These are phyloP conservation scores for Harrya chromipes DNA, from an alignment of 768 basidiomycete species.

Conservation along the genomic window DNA sequence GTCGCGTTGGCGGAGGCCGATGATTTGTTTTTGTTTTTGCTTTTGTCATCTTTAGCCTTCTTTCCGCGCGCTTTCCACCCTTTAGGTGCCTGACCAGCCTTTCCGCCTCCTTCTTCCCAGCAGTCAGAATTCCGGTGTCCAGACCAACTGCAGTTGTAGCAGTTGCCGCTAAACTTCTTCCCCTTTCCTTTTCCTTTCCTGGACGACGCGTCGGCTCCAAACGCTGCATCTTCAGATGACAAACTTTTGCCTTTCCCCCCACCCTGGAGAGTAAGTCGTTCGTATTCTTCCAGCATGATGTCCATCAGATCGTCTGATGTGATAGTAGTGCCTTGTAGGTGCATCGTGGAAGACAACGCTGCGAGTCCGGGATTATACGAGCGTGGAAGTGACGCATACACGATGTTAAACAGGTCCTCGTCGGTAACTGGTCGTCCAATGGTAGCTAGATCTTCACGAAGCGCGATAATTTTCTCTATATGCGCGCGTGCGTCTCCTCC, in stretches of 20 bases:
- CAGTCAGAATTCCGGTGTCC: conserved; percentile 1
- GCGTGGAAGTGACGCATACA: conserved; percentile 34
- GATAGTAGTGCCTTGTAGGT: background rate
- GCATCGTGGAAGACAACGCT: conserved; percentile 6
- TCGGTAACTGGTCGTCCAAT: conserved; percentile 31
- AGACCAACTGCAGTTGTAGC: conserved; percentile 5
- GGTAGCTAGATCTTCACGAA: conserved; percentile 33
- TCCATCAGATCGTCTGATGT: conserved; percentile 8
- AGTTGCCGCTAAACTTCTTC: background rate
- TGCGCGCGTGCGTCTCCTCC: conserved; percentile 32
- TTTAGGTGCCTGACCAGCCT: conserved; percentile 3
- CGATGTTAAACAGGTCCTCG: no score
- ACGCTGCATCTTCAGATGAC: background rate
- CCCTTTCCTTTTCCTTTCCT: background rate
- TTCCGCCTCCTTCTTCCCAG: background rate
- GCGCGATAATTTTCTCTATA: conserved; percentile 27
- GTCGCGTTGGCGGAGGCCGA: no score
- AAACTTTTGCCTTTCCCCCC: background rate
- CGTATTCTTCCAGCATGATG: conserved; percentile 14
- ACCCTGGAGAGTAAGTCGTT: conserved; percentile 1
- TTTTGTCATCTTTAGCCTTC: background rate
- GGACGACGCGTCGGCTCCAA: background rate
- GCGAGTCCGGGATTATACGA: conserved; percentile 33
- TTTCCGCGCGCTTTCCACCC: conserved; percentile 1
- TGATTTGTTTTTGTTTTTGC: no score